Conservation (phyloP, 2,329 filamentous ascomycete species). For the Ceratocystis colombiana region DNA sequence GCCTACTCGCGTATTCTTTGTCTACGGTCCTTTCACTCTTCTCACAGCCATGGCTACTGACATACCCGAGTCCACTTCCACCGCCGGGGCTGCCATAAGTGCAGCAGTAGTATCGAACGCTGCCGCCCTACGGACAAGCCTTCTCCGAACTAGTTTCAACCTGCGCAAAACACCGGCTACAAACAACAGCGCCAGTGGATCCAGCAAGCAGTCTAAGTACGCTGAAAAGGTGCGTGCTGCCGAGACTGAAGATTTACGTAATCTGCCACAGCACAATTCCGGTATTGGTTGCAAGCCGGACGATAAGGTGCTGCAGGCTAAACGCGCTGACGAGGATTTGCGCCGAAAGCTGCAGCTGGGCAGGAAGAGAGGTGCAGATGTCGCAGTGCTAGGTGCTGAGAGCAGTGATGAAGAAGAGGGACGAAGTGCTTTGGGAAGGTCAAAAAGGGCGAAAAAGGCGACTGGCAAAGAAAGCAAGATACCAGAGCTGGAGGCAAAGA, state of each 20-base stretch:
- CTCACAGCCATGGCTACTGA: not conserved
- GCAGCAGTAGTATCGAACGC: conserved; percentile 19
- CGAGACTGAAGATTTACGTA: conserved; percentile 19
- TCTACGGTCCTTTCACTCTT: not conserved
- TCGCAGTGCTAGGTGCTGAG: conserved; percentile 14
- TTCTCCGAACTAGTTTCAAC: conserved; percentile 10
- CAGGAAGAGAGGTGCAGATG: conserved; percentile 14
- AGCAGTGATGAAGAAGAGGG: conserved; percentile 25
- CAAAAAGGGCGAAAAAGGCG: conserved; percentile 18
- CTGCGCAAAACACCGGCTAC: conserved; percentile 5
- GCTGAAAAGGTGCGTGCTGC: conserved; percentile 11
- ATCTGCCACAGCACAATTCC: conserved; percentile 22
- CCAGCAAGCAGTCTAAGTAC: conserved; percentile 19
- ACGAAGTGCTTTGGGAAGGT: conserved; percentile 20
- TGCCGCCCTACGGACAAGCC: conserved; percentile 11
- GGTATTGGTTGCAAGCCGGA: conserved; percentile 20
- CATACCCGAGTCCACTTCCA: not conserved
- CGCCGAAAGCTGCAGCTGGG: conserved; percentile 23
- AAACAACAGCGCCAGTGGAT: not conserved
- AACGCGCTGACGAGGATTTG: conserved; percentile 23
- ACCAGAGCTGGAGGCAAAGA: not conserved
- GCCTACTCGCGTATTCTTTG: too few species aligned
- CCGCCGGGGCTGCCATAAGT: not conserved
- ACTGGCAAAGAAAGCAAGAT: not conserved
- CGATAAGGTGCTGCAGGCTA: not conserved